phyloP scores from a whole-genome alignment of 345 rosid species.

The Limnanthes douglasii region DNA sequence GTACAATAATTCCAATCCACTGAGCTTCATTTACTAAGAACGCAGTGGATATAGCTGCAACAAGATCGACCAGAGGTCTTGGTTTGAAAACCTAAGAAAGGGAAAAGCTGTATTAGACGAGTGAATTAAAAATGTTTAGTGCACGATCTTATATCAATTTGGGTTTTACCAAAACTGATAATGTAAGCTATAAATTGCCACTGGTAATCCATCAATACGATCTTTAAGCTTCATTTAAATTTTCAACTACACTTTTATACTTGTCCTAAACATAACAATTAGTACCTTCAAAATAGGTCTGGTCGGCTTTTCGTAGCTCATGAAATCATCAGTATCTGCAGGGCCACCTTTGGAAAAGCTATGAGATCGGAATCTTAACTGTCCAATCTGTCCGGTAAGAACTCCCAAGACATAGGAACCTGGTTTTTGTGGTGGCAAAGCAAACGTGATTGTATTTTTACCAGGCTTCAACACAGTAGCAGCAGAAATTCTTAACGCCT shows the following conservation, averaged over 20 bases:
- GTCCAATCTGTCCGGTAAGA: constrained; percentile 92
- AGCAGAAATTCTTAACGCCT: constrained; percentile 70
- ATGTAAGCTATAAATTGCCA: too few species aligned
- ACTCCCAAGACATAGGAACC: constrained; percentile 93
- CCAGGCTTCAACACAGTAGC: constrained; percentile 67
- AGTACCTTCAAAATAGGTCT: constrained; percentile 82
- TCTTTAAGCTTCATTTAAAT: too few species aligned
- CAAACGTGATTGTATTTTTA: constrained; percentile 49
- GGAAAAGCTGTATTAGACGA: constrained; percentile 12
- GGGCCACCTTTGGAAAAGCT: constrained; percentile 95
- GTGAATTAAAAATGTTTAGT: constrained; percentile 9
- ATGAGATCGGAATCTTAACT: constrained; percentile 86
- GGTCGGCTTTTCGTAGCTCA: constrained; percentile 93
- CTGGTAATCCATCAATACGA: too few species aligned
- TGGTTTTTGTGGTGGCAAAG: constrained; percentile 82
- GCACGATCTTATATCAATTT: too few species aligned
- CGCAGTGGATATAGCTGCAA: constrained; percentile 76
- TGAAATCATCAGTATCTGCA: constrained; percentile 88
- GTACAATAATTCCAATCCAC: constrained; percentile 74
- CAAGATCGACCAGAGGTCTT: constrained; percentile 91
- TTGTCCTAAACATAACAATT: constrained; percentile 8
- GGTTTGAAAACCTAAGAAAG: constrained; percentile 65
- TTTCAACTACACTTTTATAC: background rate
- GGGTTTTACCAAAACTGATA: too few species aligned
- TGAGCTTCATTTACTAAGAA: constrained; percentile 85